Percentiles rank a stretch among this genome's conserved stretches.
phyloP scores from a whole-genome alignment of 2,329 filamentous ascomycete species.

The Aureobasidium mangrovei region DNA sequence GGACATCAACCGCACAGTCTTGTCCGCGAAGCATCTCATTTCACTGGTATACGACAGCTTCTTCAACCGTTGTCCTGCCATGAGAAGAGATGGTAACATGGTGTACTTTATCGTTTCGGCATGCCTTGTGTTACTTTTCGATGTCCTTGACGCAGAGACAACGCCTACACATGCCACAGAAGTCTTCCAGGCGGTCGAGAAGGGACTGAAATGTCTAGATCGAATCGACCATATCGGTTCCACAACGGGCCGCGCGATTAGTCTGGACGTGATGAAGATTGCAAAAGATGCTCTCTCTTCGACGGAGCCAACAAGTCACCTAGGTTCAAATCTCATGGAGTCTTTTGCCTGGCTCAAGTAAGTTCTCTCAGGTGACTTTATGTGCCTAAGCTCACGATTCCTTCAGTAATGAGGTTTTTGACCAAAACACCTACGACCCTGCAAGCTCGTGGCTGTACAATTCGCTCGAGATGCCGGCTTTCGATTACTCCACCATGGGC shows the following conservation, averaged over 20 bases:
- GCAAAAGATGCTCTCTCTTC: constrained; percentile 12
- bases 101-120: constrained; percentile 12
- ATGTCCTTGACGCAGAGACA: constrained; percentile 11
- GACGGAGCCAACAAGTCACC: neutral
- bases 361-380: neutral
- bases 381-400: neutral
- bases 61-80: constrained; percentile 6
- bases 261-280: constrained; percentile 15
- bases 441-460: constrained; percentile 10
- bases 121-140: constrained; percentile 8
- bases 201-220: constrained; percentile 7
- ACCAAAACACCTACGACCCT: neutral
- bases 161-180: constrained; percentile 8
- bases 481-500: constrained; percentile 2
- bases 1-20: constrained; percentile 4
- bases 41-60: constrained; percentile 1
- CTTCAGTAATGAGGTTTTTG: constrained; percentile 1
- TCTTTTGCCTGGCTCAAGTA: constrained; percentile 8
- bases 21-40: constrained; percentile 1
- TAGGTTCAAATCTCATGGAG: constrained; percentile 5
- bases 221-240: constrained; percentile 10
- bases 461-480: neutral
- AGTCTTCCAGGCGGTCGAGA: constrained; percentile 5
- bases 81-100: constrained; percentile 11
- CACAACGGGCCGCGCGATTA: constrained; percentile 10